Conservation (phyloP, 1,284 basidiomycete species). For the Tremellales sp. region DNA sequence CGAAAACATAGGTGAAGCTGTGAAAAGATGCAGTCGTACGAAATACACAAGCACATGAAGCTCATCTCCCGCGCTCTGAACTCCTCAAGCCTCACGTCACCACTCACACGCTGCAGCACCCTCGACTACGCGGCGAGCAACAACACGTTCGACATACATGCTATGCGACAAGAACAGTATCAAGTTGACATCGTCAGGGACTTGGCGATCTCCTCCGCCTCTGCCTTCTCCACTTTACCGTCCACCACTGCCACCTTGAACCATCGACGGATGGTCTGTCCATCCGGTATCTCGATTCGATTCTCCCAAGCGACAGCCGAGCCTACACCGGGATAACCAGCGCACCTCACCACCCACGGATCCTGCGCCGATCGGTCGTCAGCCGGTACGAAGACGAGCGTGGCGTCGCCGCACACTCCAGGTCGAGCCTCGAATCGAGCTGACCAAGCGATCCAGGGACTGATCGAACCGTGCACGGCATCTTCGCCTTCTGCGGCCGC, state of each 20-base stretch:
- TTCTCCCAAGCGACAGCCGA: conserved; percentile 10
- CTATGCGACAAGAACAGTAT: too few relatives aligned
- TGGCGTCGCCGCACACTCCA: conserved; percentile 4
- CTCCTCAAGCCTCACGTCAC: too few relatives aligned
- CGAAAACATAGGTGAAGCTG: too few relatives aligned
- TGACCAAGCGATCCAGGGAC: conserved; percentile 6
- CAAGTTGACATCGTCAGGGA: too few relatives aligned
- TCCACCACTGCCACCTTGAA: conserved; percentile 6
- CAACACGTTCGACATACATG: too few relatives aligned
- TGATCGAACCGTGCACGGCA: conserved; percentile 1
- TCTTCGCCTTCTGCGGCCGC: conserved; percentile 7
- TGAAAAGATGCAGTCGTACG: too few relatives aligned
- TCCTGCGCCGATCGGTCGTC: background rate
- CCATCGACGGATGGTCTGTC: background rate
- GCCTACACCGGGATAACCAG: conserved; percentile 6
- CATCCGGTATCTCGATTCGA: background rate
- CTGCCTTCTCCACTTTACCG: background rate
- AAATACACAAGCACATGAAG: too few relatives aligned
- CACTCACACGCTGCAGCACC: too few relatives aligned
- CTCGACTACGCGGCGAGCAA: too few relatives aligned
- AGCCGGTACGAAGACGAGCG: conserved; percentile 4
- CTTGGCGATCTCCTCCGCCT: background rate
- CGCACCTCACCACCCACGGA: conserved; percentile 5
- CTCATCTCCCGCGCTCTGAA: too few relatives aligned
- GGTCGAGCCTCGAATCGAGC: conserved; percentile 4